Evolutionary conservation across 164 flowering plant genomes (phyloP).

Genomic region (Kalanchoe fedtschenkoi): DNA sequence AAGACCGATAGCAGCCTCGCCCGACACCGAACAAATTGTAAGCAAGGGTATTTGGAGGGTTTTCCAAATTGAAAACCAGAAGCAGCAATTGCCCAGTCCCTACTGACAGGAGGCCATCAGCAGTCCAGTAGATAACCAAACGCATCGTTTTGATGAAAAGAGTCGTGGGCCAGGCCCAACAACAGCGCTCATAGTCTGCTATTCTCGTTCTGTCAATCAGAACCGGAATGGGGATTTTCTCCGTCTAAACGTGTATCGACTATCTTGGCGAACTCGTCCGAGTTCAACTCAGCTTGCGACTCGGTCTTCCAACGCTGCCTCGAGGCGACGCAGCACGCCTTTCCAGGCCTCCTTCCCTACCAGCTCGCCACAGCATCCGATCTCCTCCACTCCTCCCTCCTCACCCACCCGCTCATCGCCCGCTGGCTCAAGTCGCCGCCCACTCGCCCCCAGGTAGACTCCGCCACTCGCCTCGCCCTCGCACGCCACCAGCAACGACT

Average conservation of each 20-base stretch:
- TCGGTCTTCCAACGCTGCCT: conserved; percentile 42
- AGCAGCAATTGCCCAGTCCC: no score
- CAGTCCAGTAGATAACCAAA: not conserved
- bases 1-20: not conserved
- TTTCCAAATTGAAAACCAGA: no score
- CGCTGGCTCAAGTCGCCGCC: conserved; percentile 63
- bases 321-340: conserved; percentile 54
- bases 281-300: conserved; percentile 46
- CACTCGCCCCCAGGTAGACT: conserved; percentile 44
- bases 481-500: conserved; percentile 3
- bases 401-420: conserved; percentile 29
- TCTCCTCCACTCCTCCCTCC: conserved; percentile 46
- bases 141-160: no score
- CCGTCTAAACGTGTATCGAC: conserved; percentile 41
- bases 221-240: conserved; percentile 37
- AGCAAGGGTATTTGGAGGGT: no score
- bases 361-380: conserved; percentile 58
- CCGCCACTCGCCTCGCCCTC: conserved; percentile 21
- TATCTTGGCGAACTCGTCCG: conserved; percentile 27
- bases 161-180: no score
- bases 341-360: conserved; percentile 60
- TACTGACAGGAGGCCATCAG: no score
- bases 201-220: no score
- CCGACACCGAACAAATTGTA: not conserved
- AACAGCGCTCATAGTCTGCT: no score